These are phyloP conservation scores for Chlorella sp. DNA, from an alignment of 139 green algal genomes.

Conservation along the genomic window DNA sequence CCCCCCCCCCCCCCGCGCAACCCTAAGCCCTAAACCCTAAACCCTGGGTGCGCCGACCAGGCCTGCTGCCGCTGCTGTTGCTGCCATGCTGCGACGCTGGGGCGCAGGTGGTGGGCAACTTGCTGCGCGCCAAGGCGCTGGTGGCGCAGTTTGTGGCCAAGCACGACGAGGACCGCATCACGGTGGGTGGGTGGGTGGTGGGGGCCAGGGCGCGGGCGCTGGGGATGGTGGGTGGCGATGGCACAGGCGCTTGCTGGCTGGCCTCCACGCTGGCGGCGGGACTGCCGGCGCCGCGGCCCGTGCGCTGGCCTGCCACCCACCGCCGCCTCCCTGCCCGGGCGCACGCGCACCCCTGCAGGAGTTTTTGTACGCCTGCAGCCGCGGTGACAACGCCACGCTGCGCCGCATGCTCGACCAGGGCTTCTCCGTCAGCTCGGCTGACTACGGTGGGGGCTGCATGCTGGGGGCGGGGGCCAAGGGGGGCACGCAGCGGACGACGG, in stretches of 20 bases:
- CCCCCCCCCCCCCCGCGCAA: too few relatives aligned
- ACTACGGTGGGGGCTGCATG: conserved; percentile 43
- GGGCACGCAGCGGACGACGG: too few relatives aligned
- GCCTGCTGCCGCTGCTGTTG: conserved; percentile 6
- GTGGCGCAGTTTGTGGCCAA: conserved; percentile 40
- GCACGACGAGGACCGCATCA: conserved; percentile 53
- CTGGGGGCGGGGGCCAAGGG: too few relatives aligned
- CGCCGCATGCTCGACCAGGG: conserved; percentile 63
- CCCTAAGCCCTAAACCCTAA: too few relatives aligned
- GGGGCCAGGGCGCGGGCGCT: neutral
- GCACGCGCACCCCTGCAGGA: neutral
- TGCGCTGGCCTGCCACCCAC: neutral
- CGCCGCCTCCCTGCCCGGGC: neutral
- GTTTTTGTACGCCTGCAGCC: conserved; percentile 51
- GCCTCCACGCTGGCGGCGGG: neutral
- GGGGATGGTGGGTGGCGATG: neutral
- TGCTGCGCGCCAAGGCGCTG: conserved; percentile 46
- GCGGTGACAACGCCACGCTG: conserved; percentile 25
- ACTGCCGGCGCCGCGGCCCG: neutral
- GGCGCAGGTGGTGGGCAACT: conserved; percentile 33
- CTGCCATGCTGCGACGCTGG: too few relatives aligned
- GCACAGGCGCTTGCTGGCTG: neutral
- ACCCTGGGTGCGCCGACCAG: conserved; percentile 37
- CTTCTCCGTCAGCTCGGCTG: conserved; percentile 40
- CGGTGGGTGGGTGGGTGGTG: neutral